Conservation (phyloP, 768 basidiomycete genomes). For the Lactifluus volemus region DNA sequence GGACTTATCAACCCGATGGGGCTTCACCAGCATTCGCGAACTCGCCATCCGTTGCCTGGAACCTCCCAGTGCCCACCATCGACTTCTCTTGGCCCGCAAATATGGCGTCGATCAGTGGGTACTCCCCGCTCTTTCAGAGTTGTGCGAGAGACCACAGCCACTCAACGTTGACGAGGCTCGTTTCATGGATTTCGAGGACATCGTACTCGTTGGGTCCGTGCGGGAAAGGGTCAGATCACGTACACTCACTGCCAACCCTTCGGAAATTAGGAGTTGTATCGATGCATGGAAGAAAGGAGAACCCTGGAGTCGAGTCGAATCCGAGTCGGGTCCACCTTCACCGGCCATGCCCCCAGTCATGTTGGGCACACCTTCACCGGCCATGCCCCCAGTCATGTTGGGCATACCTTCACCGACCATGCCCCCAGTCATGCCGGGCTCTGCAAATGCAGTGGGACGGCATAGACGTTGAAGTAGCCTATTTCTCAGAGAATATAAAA, state of each 20-base stretch:
- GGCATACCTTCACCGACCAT: too few relatives aligned
- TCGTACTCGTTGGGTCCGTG: conserved; percentile 2
- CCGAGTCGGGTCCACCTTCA: too few relatives aligned
- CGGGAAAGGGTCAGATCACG: conserved; percentile 10
- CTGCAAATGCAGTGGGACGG: too few relatives aligned
- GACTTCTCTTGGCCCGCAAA: conserved; percentile 3
- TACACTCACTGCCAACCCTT: not conserved
- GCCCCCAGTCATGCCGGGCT: too few relatives aligned
- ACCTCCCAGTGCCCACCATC: not conserved
- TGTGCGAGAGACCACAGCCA: conserved; percentile 8
- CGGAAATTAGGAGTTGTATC: not conserved
- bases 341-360: too few relatives aligned
- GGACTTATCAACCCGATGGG: conserved; percentile 14
- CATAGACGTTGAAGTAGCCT: too few relatives aligned
- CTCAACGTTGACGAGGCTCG: conserved; percentile 11
- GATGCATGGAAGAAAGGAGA: not conserved
- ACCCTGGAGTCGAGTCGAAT: not conserved
- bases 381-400: too few relatives aligned
- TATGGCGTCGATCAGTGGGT: conserved; percentile 9
- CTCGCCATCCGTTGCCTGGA: conserved; percentile 2
- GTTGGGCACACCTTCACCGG: too few relatives aligned
- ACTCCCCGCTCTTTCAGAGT: not conserved
- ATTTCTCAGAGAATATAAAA: too few relatives aligned
- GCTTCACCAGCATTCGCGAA: conserved; percentile 11
- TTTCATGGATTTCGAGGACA: conserved; percentile 7